These are phyloP conservation scores for Borealophlyctis nickersoniae DNA, from an alignment of 192 early-diverging fungal species.

Conservation along the genomic window DNA sequence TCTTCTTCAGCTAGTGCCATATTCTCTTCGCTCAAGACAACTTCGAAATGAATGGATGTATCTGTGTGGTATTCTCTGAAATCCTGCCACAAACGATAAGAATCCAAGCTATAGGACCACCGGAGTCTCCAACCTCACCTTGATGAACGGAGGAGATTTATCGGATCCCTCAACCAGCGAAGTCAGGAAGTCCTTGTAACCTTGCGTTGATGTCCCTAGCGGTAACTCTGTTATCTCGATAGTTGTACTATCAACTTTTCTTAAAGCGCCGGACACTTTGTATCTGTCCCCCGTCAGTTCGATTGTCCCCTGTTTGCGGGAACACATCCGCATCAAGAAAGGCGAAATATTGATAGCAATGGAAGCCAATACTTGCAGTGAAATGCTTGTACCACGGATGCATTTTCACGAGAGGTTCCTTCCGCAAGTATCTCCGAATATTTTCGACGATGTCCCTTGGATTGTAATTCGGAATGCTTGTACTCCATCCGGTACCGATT, in stretches of 20 bases:
- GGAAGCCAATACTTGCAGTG: conserved; percentile 33
- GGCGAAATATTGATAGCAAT: not conserved
- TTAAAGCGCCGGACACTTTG: conserved; percentile 56
- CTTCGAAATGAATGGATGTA: conserved; percentile 50
- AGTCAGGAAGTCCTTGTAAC: conserved; percentile 75
- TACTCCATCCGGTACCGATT: conserved; percentile 76
- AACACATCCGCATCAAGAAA: not conserved
- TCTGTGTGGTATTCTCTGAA: conserved; percentile 68
- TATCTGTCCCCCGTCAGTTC: conserved; percentile 49
- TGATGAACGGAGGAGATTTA: conserved; percentile 58
- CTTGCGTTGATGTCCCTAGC: conserved; percentile 74
- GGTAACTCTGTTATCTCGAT: conserved; percentile 84
- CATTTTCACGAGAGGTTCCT: conserved; percentile 65
- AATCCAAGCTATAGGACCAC: conserved; percentile 28
- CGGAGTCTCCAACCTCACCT: conserved; percentile 31
- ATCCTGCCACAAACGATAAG: conserved; percentile 43
- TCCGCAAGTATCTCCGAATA: conserved; percentile 65
- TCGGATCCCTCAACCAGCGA: conserved; percentile 60
- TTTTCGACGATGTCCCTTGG: conserved; percentile 79
- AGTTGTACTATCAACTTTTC: conserved; percentile 61
- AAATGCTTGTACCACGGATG: conserved; percentile 87
- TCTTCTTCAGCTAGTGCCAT: conserved; percentile 64
- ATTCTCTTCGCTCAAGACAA: conserved; percentile 55
- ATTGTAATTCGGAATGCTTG: conserved; percentile 74
- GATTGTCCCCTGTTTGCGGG: conserved; percentile 20